Conservation (phyloP, 2,329 filamentous ascomycete genomes). For the Cercospora sesami region DNA sequence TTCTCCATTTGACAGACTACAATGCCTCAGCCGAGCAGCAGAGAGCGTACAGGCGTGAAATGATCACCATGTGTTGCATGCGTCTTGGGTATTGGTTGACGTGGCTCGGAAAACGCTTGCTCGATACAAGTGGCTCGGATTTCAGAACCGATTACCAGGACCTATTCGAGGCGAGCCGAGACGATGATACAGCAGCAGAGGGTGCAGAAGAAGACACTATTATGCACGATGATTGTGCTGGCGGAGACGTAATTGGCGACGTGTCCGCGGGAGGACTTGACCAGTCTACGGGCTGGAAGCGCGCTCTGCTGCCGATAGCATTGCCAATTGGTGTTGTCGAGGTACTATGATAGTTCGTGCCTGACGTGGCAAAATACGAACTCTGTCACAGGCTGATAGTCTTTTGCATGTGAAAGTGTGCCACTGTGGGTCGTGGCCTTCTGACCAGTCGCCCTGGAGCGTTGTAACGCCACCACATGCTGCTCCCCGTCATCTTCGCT, state of each 20-base stretch:
- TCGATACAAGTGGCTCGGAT: constrained; percentile 31
- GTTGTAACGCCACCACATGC: neutral
- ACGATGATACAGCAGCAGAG: constrained; percentile 13
- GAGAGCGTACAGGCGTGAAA: constrained; percentile 15
- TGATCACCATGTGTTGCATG: constrained; percentile 40
- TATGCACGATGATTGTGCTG: constrained; percentile 6
- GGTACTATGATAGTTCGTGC: constrained; percentile 17
- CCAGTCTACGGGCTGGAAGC: constrained; percentile 19
- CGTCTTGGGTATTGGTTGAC: constrained; percentile 43
- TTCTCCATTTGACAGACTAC: constrained; percentile 48
- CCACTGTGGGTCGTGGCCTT: neutral
- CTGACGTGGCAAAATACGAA: neutral
- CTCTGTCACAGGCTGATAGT: constrained; percentile 3
- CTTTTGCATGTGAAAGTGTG: constrained; percentile 14
- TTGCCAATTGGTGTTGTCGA: constrained; percentile 24
- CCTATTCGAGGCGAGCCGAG: constrained; percentile 39
- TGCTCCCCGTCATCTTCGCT: neutral
- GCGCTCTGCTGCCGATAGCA: constrained; percentile 16
- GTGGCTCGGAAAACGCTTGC: constrained; percentile 38
- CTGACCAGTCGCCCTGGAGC: neutral
- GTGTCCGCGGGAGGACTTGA: neutral
- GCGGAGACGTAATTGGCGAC: neutral
- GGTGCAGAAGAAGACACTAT: neutral
- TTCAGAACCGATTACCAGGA: constrained; percentile 35
- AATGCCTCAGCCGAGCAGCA: constrained; percentile 25